Percentiles rank a stretch among this genome's conserved stretches.
These are phyloP conservation scores for Datura wrightii DNA, from an alignment of 257 asterid species.

Conservation along the genomic window DNA sequence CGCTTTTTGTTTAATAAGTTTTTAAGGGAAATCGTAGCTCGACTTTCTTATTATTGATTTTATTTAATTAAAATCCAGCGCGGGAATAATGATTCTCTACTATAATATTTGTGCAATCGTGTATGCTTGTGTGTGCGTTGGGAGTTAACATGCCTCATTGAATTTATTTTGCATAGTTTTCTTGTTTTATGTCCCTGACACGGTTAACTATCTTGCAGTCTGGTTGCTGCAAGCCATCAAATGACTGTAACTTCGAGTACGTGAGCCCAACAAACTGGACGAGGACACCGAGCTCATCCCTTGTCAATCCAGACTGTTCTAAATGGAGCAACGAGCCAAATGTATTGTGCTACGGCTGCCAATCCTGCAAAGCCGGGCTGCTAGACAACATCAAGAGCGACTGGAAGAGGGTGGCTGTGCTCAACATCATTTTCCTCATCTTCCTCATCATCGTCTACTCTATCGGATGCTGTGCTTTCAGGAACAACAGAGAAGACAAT, in stretches of 20 bases:
- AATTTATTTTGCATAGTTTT: not conserved
- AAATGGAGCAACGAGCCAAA: conserved; percentile 66
- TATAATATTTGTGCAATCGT: not conserved
- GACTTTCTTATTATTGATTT: too few relatives aligned
- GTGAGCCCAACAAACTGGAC: conserved; percentile 89
- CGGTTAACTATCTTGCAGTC: conserved; percentile 54
- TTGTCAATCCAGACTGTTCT: conserved; percentile 60
- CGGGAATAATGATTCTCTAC: too few relatives aligned
- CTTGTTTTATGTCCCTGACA: not conserved
- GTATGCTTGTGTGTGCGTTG: not conserved
- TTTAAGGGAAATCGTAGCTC: not conserved
- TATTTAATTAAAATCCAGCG: too few relatives aligned
- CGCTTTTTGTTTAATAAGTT: not conserved
- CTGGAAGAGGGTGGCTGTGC: conserved; percentile 80
- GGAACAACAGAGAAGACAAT: conserved; percentile 82
- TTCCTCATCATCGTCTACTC: conserved; percentile 84
- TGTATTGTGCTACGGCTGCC: conserved; percentile 67
- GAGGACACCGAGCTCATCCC: not conserved
- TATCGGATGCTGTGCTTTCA: conserved; percentile 79
- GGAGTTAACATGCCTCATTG: not conserved
- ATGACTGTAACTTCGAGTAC: conserved; percentile 67
- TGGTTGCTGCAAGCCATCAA: conserved; percentile 95
- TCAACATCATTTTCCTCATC: conserved; percentile 71
- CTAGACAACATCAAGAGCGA: conserved; percentile 81
- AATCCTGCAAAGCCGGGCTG: conserved; percentile 89